Percentiles rank a stretch among this genome's conserved stretches.
Conservation (phyloP, 139 green algal species). For the Trebouxia sp. region DNA sequence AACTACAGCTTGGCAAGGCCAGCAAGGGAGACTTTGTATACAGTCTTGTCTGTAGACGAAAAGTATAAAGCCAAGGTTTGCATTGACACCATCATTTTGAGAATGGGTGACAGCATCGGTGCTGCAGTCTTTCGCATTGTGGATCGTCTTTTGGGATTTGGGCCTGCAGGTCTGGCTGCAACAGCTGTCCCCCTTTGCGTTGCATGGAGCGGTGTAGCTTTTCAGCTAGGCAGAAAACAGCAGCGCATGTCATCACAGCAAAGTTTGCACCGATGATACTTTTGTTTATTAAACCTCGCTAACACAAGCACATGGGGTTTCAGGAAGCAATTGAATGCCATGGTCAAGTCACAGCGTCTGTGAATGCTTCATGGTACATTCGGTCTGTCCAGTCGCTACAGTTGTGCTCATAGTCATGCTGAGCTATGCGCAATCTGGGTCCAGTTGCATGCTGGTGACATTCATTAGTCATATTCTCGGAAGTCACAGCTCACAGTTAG, state of each 20-base stretch:
- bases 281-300: too few relatives aligned
- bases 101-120: conserved; percentile 51
- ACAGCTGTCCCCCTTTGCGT: conserved; percentile 45
- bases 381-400: too few relatives aligned
- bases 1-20: conserved; percentile 67
- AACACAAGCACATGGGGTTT: too few relatives aligned
- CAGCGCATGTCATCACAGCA: conserved; percentile 39
- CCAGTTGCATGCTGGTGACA: too few relatives aligned
- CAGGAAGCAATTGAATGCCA: too few relatives aligned
- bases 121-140: conserved; percentile 46
- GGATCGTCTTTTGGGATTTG: conserved; percentile 11
- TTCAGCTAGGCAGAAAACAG: conserved; percentile 35
- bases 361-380: too few relatives aligned
- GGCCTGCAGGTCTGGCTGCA: conserved; percentile 44
- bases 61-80: conserved; percentile 82
- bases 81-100: conserved; percentile 58
- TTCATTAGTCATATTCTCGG: too few relatives aligned
- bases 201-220: conserved; percentile 32
- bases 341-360: too few relatives aligned
- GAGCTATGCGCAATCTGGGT: too few relatives aligned
- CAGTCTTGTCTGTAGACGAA: conserved; percentile 70
- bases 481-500: too few relatives aligned
- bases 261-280: not conserved
- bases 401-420: too few relatives aligned
- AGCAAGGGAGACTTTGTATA: conserved; percentile 78